These are phyloP conservation scores for Chaetomium olivaceum DNA, from an alignment of 2,329 filamentous ascomycete genomes.

Conservation along the genomic window DNA sequence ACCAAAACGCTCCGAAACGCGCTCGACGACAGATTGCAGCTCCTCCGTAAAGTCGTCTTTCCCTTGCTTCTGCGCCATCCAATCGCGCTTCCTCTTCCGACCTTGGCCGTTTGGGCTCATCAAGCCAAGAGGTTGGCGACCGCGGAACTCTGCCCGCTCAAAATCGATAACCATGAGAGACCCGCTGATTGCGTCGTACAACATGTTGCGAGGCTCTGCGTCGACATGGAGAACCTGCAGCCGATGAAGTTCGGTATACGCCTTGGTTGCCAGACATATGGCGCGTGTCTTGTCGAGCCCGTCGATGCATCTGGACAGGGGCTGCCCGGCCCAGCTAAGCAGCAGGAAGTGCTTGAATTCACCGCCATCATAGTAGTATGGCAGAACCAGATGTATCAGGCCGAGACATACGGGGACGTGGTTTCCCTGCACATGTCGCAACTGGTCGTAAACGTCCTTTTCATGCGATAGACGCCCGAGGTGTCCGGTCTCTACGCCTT, in stretches of 20 bases:
- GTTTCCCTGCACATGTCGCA: conserved; percentile 38
- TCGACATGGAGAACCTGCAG: conserved; percentile 16
- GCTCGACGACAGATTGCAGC: too few species aligned
- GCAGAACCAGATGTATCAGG: conserved; percentile 34
- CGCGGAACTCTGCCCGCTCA: too few species aligned
- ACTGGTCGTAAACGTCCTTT: conserved; percentile 36
- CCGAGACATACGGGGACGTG: conserved; percentile 42
- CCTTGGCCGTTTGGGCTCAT: too few species aligned
- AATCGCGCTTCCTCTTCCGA: too few species aligned
- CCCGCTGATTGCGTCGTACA: too few species aligned
- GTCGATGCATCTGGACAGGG: conserved; percentile 30
- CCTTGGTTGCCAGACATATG: conserved; percentile 15
- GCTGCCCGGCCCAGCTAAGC: conserved; percentile 38
- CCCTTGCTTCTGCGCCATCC: too few species aligned
- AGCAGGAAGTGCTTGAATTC: conserved; percentile 40
- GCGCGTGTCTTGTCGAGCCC: conserved; percentile 19
- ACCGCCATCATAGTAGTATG: conserved; percentile 38
- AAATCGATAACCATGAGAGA: too few species aligned
- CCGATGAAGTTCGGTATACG: conserved; percentile 20
- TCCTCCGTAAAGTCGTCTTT: too few species aligned
- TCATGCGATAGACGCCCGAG: conserved; percentile 35
- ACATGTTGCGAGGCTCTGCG: too few species aligned
- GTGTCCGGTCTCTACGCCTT: conserved; percentile 39
- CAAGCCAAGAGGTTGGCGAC: too few species aligned
- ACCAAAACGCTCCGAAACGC: too few species aligned